Evolutionary conservation across 768 basidiomycete genomes (phyloP), one percentile per base, ranked within the genome.

Genomic region (Guyanaporus albipodus): DNA sequence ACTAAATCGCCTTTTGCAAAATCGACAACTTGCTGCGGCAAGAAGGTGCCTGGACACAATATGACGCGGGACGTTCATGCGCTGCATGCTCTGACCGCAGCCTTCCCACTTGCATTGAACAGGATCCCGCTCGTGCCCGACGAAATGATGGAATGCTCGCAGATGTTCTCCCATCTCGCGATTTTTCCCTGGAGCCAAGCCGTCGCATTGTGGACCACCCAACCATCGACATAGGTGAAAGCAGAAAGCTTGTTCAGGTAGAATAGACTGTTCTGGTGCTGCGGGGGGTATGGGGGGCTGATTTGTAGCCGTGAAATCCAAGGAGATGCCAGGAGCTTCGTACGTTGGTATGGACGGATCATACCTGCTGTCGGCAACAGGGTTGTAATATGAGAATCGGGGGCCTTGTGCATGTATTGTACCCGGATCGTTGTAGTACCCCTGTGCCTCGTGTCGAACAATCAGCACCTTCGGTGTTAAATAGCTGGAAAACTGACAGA

Each of bases 101-200:
- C 39, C 48, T 9, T 52, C 55, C 62, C 62, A 63, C 14, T 56
- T 39, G 48, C 62, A 63, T 6, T 31, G 46, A 8, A 63, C 62
- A 0, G 24, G 18, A 14, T 63, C 62, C 22, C 62, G 50, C 23
- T 63, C 62, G 40, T 62, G 63, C 9, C 62, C 62, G 15, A 60
- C 15, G 3, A 63, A 65, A 5, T 29, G 33, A 33, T 63, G 62
- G 4, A 14, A 42, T 0, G 31, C 40, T 2, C 62, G 52, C 6
- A 63, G 39, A 27, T 63, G 62, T 14, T 63, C 63, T 2, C 54
- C 58, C 62, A 63, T 63, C 21, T 63, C 62, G n/a, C 63, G 55
- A 38, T 65, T 63, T 26, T 38, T 62, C 4, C 63, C 63, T 1
- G 62, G 62, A 29, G 58, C 62, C 6, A 18, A 27, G 26, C 58